phyloP scores from a whole-genome alignment of 441 rosid species.

The Arabidopsis hybrid region DNA sequence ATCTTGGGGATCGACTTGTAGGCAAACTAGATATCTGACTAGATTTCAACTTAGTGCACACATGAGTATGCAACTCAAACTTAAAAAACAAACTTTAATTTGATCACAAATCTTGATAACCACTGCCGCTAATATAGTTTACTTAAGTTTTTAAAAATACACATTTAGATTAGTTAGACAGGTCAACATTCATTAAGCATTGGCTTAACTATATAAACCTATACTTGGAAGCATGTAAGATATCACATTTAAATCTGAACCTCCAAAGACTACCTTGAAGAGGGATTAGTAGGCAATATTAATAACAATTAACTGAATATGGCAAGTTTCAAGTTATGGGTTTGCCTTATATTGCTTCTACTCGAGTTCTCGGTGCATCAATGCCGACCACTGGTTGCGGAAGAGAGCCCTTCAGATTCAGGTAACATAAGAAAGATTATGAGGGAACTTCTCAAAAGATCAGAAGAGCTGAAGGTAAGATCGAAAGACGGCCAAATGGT shows the following conservation, averaged over 20 bases:
- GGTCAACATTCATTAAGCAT: conserved; percentile 36
- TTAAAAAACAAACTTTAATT: background rate
- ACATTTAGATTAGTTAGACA: conserved; percentile 33
- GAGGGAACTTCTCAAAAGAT: conserved; percentile 46
- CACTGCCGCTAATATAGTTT: conserved; percentile 1
- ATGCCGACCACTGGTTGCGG: conserved; percentile 42
- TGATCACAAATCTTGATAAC: conserved; percentile 18
- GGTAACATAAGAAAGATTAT: conserved; percentile 38
- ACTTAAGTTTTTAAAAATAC: conserved; percentile 9
- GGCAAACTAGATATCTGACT: conserved; percentile 40
- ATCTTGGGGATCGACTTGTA: conserved; percentile 24
- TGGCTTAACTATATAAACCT: conserved; percentile 44
- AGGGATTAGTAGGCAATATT: background rate
- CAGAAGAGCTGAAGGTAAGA: conserved; percentile 40
- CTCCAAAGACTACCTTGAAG: conserved; percentile 19
- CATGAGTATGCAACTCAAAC: conserved; percentile 35
- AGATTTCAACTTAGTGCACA: conserved; percentile 44
- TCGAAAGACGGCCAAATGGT: conserved; percentile 1
- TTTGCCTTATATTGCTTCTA: conserved; percentile 47
- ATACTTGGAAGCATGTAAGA: conserved; percentile 18
- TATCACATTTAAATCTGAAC: conserved; percentile 27
- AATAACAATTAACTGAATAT: conserved; percentile 31
- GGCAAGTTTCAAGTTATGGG: conserved; percentile 51
- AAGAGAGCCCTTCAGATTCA: conserved; percentile 36
- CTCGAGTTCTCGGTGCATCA: conserved; percentile 44